Percentiles rank a stretch among this genome's conserved stretches.
These are phyloP conservation scores for Phytophthora palmivora DNA, from an alignment of 352 stramenopile species.

Conservation along the genomic window DNA sequence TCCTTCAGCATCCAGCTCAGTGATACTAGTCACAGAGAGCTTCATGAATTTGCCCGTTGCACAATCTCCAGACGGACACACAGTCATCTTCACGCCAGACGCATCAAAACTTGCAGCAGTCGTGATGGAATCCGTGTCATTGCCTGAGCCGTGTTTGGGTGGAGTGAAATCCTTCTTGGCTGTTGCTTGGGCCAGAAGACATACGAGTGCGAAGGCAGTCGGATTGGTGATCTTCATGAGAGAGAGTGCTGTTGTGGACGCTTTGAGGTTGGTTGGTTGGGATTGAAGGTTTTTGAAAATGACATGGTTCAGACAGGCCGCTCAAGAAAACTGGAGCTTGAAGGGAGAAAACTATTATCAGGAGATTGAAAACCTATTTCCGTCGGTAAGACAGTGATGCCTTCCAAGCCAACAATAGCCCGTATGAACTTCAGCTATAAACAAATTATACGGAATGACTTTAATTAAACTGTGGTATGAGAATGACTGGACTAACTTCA, in stretches of 20 bases:
- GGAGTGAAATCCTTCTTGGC: slow-evolving; percentile 20
- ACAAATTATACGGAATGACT: neutral
- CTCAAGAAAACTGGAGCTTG: too few relatives aligned
- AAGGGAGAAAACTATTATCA: too few relatives aligned
- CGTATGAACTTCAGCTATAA: too few relatives aligned
- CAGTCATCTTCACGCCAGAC: slow-evolving; percentile 40
- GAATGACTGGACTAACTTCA: neutral
- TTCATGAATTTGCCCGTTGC: slow-evolving; percentile 94
- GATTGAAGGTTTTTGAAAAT: slow-evolving; percentile 23
- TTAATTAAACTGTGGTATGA: neutral
- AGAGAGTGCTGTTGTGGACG: neutral
- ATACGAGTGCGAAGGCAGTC: slow-evolving; percentile 15
- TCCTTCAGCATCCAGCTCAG: slow-evolving; percentile 32
- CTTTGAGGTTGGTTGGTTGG: slow-evolving; percentile 12
- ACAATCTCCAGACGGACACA: slow-evolving; percentile 60
- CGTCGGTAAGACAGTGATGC: too few relatives aligned
- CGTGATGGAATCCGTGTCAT: slow-evolving; percentile 27
- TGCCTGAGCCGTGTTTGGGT: neutral
- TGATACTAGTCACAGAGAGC: slow-evolving; percentile 53
- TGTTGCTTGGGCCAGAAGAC: slow-evolving; percentile 9
- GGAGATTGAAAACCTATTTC: too few relatives aligned
- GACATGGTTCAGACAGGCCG: too few relatives aligned
- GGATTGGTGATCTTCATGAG: slow-evolving; percentile 33
- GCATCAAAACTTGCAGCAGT: slow-evolving; percentile 45
- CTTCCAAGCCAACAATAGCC: too few relatives aligned